A percentile compares a stretch with the other conserved stretches of the same genome.
phyloP scores from a whole-genome alignment of 768 basidiomycete genomes.

The Mrakia blollopis region DNA sequence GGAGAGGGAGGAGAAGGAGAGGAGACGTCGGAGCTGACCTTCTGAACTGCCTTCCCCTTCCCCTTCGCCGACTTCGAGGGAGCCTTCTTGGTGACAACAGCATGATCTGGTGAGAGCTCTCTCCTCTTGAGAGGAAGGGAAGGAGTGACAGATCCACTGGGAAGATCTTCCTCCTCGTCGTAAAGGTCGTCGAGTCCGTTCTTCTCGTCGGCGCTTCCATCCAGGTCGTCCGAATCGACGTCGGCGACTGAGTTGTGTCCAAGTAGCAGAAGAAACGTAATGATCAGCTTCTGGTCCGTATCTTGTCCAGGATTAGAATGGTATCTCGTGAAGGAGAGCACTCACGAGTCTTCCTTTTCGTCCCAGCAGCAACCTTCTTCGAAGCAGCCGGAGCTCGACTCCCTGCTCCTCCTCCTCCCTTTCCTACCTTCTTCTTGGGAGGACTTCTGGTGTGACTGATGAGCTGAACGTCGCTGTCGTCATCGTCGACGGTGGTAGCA shows the following conservation, averaged over 20 bases:
- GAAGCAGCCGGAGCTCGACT: not conserved
- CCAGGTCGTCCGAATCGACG: slow-evolving; percentile 21
- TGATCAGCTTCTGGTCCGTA: not conserved
- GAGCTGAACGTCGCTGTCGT: slow-evolving; percentile 13
- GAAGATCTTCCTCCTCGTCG: not conserved
- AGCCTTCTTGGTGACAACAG: slow-evolving; percentile 10
- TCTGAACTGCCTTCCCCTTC: not conserved
- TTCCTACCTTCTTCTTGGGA: not conserved
- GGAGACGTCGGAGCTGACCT: not conserved
- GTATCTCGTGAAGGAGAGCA: not conserved
- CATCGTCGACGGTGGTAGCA: slow-evolving; percentile 7
- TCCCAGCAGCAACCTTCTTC: not conserved
- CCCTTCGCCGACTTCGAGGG: not conserved
- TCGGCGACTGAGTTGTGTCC: not conserved
- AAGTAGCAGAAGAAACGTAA: not conserved
- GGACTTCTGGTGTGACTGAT: not conserved
- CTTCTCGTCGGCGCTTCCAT: slow-evolving; percentile 3
- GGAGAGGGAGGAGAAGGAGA: not conserved
- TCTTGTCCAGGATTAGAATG: too few relatives aligned
- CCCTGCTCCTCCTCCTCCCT: not conserved
- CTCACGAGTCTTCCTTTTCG: slow-evolving; percentile 13
- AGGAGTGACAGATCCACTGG: slow-evolving; percentile 7
- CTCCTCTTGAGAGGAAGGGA: slow-evolving; percentile 20
- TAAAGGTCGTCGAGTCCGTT: not conserved
- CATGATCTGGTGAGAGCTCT: slow-evolving; percentile 4